Conservation (phyloP, 768 basidiomycete species). For the Termitomyces sp. region DNA sequence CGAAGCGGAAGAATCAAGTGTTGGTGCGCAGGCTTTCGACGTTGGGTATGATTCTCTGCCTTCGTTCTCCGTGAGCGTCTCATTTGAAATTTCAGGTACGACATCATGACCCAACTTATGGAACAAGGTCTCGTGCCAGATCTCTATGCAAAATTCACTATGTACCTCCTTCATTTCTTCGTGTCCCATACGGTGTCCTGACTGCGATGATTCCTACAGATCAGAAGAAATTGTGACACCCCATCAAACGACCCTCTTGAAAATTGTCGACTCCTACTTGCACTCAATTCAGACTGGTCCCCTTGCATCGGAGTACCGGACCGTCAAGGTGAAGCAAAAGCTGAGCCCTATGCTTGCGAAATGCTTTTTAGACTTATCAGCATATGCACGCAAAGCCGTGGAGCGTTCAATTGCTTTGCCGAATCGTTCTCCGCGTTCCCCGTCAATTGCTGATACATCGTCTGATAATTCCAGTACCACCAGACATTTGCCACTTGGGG, state of each 20-base stretch:
- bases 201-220: conserved; percentile 28
- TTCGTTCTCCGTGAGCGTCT: conserved; percentile 5
- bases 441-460: not conserved
- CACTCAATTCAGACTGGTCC: conserved; percentile 42
- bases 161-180: conserved; percentile 40
- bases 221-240: conserved; percentile 71
- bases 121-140: conserved; percentile 52
- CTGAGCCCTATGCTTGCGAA: conserved; percentile 57
- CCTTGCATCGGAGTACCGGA: conserved; percentile 22
- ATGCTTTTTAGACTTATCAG: conserved; percentile 54
- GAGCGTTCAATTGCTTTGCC: conserved; percentile 35
- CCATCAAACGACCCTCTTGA: conserved; percentile 83
- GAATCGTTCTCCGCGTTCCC: conserved; percentile 2
- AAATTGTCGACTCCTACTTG: conserved; percentile 81
- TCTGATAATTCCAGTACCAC: conserved; percentile 1
- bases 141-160: conserved; percentile 53
- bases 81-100: conserved; percentile 40
- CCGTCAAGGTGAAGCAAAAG: conserved; percentile 32
- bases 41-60: conserved; percentile 49
- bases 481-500: conserved; percentile 18
- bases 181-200: conserved; percentile 6
- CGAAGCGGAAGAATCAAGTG: conserved; percentile 60
- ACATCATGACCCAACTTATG: conserved; percentile 58
- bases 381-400: conserved; percentile 52
- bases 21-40: conserved; percentile 68